Evolutionary conservation across 768 basidiomycete genomes (phyloP).

Genomic region (Pleurotus djamor): DNA sequence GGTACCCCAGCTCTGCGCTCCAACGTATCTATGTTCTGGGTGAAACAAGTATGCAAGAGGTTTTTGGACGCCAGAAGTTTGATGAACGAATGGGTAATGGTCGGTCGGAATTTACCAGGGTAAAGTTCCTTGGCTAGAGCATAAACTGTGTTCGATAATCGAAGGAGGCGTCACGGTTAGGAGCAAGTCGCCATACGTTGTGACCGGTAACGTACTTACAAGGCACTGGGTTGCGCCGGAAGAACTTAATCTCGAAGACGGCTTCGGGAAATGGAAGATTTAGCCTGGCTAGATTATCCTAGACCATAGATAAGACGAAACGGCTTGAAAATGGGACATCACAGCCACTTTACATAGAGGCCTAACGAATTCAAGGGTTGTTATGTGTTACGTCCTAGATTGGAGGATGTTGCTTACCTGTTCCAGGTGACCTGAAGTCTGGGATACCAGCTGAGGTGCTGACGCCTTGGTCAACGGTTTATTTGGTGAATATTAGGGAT

Average conservation of each 20-base stretch:
- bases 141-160: conserved; percentile 59
- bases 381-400: not conserved
- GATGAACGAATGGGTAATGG: conserved; percentile 88
- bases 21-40: conserved; percentile 92
- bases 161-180: not conserved
- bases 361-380: conserved; percentile 27
- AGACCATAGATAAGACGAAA: conserved; percentile 1
- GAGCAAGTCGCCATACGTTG: not conserved
- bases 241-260: conserved; percentile 91
- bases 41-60: conserved; percentile 77
- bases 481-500: too few species aligned
- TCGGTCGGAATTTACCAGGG: conserved; percentile 88
- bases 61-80: conserved; percentile 69
- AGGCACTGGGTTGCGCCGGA: conserved; percentile 37
- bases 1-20: conserved; percentile 84
- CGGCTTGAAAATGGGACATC: not conserved
- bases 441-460: conserved; percentile 85
- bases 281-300: conserved; percentile 77
- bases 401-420: conserved; percentile 47
- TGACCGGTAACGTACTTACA: conserved; percentile 1
- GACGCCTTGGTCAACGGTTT: conserved; percentile 42
- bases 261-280: conserved; percentile 93
- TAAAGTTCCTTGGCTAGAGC: conserved; percentile 91
- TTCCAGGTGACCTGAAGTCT: conserved; percentile 85
- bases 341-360: conserved; percentile 42